Percentiles rank a stretch among this genome's conserved stretches.
These are phyloP conservation scores for Zygoascus hellenicus DNA, from an alignment of 1,139 yeast species.

Conservation along the genomic window DNA sequence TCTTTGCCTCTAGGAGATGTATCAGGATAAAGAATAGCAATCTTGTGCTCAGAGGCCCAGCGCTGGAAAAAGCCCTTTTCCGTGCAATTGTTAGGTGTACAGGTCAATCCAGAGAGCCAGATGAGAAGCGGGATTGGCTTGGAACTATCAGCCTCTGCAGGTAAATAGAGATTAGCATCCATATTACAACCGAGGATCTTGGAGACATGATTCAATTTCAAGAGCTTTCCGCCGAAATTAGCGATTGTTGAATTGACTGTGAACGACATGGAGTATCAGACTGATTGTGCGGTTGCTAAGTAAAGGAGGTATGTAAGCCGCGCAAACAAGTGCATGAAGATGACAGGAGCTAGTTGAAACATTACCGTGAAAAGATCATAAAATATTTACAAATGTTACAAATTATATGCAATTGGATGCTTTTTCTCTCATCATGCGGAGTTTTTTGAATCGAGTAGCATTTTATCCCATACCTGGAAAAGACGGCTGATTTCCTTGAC, in stretches of 20 bases:
- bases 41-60: constrained; percentile 73
- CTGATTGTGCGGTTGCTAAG: too few relatives aligned
- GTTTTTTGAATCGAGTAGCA: too few relatives aligned
- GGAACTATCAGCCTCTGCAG: constrained; percentile 43
- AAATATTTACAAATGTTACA: too few relatives aligned
- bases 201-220: constrained; percentile 73
- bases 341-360: too few relatives aligned
- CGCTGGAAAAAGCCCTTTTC: constrained; percentile 89
- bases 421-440: too few relatives aligned
- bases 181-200: constrained; percentile 58
- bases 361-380: too few relatives aligned
- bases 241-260: constrained; percentile 39
- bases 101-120: constrained; percentile 85
- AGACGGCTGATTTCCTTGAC: constrained; percentile 13
- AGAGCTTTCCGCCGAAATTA: constrained; percentile 69
- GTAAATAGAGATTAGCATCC: constrained; percentile 80
- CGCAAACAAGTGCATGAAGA: too few relatives aligned
- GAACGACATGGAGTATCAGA: constrained; percentile 14
- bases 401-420: too few relatives aligned
- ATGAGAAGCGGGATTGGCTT: constrained; percentile 60
- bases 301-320: too few relatives aligned
- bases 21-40: constrained; percentile 90
- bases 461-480: constrained; percentile 10
- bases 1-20: constrained; percentile 96
- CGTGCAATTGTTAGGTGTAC: constrained; percentile 90